Base-by-base conservation (phyloP, 2,329 filamentous ascomycete genomes). In the Daldinia sp. region DNA sequence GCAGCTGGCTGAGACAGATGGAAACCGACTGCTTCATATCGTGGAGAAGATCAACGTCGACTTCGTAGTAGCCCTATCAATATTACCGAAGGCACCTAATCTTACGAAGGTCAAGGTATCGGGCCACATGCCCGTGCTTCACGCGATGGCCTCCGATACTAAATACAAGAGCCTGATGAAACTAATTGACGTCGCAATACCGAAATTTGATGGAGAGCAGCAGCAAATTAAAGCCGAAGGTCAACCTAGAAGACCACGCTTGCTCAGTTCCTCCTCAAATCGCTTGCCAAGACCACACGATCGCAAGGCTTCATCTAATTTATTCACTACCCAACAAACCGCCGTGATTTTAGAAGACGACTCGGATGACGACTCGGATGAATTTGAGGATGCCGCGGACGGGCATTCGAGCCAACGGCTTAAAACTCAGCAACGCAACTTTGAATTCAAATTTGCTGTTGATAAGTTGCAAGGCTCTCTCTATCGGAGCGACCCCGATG, bases 151-250 rank as follows among this genome's bases (percentile, higher is more conserved):
- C 34, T 98, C 95, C 0, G 96, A 99, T 72, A 88, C 88, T 34
- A 99, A 99, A 76, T 99, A 99, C 81, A 99, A 98, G 80, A 94
- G 88, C 45, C 77, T 99, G 62, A 99, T 99, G 95, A 94, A 89
- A 71, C 83, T 99, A 41, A 94, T 99, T 64, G 94, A 99, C 63
- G 93, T 97, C 58, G 94, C 95, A 0, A 92, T 99, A 61, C 96
- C 95, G 1, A 94, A 91, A 64, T 90, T 98, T 59, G 85, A 83
- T 13, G 81, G 83, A 1, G 76, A 80, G 8, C 73, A 79, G 19
- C 72, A 77, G 3, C 71, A 76, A 69, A 72, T 67, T 50, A 73
- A 59, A 4, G 50, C 59, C 0, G 66, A 70, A 55, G 60, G 64
- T 57, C 72, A 71, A 37, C 68, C 74, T 32, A 80, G 78, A 58